These are phyloP conservation scores for Huntiella omanensis DNA, from an alignment of 2,329 filamentous ascomycete species.

Conservation along the genomic window DNA sequence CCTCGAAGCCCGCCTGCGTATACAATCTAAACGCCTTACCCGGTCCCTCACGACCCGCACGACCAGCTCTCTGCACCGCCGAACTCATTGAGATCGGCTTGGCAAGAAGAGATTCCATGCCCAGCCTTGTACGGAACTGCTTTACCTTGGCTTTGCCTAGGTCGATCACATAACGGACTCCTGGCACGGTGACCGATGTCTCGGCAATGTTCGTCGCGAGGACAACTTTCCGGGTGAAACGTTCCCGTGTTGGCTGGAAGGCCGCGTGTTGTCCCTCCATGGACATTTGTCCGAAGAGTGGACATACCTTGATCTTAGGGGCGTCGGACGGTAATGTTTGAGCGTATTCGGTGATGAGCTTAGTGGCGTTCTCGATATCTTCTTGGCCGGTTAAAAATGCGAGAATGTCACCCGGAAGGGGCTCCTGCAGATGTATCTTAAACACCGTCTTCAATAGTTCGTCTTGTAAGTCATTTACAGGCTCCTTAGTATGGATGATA, in stretches of 20 bases:
- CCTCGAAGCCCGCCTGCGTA: constrained; percentile 56
- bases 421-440: constrained; percentile 70
- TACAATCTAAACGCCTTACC: constrained; percentile 85
- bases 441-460: constrained; percentile 66
- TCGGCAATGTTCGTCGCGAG: constrained; percentile 97
- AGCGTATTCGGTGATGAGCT: constrained; percentile 64
- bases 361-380: constrained; percentile 67
- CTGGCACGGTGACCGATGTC: constrained; percentile 88
- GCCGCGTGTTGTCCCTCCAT: constrained; percentile 73
- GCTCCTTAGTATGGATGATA: constrained; percentile 51
- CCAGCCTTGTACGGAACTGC: constrained; percentile 66
- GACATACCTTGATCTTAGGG: constrained; percentile 53
- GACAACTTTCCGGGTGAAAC: constrained; percentile 71
- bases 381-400: constrained; percentile 89
- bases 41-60: constrained; percentile 78
- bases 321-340: constrained; percentile 52
- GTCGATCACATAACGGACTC: constrained; percentile 80
- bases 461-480: constrained; percentile 67
- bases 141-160: constrained; percentile 89
- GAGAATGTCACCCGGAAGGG: constrained; percentile 82
- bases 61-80: constrained; percentile 75
- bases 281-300: constrained; percentile 77
- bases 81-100: constrained; percentile 89
- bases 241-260: constrained; percentile 54
- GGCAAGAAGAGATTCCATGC: constrained; percentile 75